phyloP scores from a whole-genome alignment of 371 early-diverging fungal species.

The Smittium mucronatum region DNA sequence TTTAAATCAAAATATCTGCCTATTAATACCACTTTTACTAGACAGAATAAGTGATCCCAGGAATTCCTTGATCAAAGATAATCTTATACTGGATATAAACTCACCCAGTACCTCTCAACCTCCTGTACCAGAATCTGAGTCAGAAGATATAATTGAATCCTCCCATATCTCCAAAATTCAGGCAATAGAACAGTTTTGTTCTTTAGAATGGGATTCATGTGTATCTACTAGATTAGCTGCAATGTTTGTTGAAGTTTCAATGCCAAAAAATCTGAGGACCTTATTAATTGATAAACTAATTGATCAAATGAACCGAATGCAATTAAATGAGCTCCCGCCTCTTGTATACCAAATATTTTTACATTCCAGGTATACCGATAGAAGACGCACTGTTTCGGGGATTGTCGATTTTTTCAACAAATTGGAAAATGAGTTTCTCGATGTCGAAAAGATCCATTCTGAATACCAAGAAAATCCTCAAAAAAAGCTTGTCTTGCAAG shows the following conservation, averaged over 20 bases:
- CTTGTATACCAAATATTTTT: slow-evolving; percentile 31
- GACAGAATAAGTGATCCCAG: background rate
- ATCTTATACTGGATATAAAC: too few relatives aligned
- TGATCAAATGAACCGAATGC: background rate
- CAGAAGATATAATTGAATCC: background rate
- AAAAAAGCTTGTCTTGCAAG: slow-evolving; percentile 16
- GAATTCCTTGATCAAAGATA: background rate
- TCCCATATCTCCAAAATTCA: background rate
- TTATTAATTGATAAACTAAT: background rate
- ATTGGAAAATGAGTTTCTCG: slow-evolving; percentile 13
- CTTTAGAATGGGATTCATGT: background rate
- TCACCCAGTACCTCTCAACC: background rate
- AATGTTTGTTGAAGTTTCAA: background rate
- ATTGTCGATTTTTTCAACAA: slow-evolving; percentile 23
- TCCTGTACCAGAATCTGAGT: background rate
- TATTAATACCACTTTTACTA: background rate
- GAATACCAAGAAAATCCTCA: background rate
- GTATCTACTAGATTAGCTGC: background rate
- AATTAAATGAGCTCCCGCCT: slow-evolving; percentile 22
- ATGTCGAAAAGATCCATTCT: background rate
- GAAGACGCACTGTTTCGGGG: slow-evolving; percentile 19
- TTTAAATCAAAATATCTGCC: background rate
- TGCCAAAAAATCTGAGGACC: background rate
- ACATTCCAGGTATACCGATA: slow-evolving; percentile 19
- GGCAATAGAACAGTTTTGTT: background rate